Conservation (phyloP, 305 asterid species). For the Rubia occidens region DNA sequence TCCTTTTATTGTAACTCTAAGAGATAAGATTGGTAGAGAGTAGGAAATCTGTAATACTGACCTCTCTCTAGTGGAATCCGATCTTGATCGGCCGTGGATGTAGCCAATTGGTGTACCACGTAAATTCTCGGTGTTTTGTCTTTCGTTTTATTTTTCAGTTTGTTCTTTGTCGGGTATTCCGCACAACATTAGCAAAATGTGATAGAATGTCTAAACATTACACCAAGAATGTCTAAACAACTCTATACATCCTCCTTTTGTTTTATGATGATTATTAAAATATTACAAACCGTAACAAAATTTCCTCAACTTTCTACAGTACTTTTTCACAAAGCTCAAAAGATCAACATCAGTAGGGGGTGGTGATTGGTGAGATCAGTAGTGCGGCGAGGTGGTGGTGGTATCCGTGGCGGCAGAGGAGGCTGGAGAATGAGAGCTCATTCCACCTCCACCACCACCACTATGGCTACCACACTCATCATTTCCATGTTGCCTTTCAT, state of each 20-base stretch:
- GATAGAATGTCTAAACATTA: background rate
- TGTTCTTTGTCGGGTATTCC: too few relatives aligned
- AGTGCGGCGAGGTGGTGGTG: slow-evolving; percentile 34
- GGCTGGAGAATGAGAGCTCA: slow-evolving; percentile 36
- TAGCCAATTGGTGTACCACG: too few relatives aligned
- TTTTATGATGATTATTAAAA: background rate
- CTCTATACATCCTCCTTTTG: slow-evolving; percentile 9
- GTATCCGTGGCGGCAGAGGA: slow-evolving; percentile 48
- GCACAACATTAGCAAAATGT: background rate
- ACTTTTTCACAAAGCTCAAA: slow-evolving; percentile 9
- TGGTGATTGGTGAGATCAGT: slow-evolving; percentile 22
- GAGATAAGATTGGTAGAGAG: too few relatives aligned
- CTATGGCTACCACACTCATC: slow-evolving; percentile 27
- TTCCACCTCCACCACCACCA: slow-evolving; percentile 27
- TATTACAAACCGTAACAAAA: slow-evolving; percentile 12
- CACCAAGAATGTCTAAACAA: slow-evolving; percentile 12
- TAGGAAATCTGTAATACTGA: too few relatives aligned
- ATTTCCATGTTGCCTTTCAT: slow-evolving; percentile 27
- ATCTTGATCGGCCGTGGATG: too few relatives aligned
- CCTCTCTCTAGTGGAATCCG: too few relatives aligned
- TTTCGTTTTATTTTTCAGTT: too few relatives aligned
- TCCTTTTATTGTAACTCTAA: too few relatives aligned
- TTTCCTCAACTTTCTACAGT: slow-evolving; percentile 21
- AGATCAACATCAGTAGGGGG: background rate
- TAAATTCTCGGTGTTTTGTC: too few relatives aligned